A percentile compares a stretch with the other conserved stretches of the same genome.
phyloP scores from a whole-genome alignment of 805 yeast genomes.

The Wickerhamomyces canadensis region DNA sequence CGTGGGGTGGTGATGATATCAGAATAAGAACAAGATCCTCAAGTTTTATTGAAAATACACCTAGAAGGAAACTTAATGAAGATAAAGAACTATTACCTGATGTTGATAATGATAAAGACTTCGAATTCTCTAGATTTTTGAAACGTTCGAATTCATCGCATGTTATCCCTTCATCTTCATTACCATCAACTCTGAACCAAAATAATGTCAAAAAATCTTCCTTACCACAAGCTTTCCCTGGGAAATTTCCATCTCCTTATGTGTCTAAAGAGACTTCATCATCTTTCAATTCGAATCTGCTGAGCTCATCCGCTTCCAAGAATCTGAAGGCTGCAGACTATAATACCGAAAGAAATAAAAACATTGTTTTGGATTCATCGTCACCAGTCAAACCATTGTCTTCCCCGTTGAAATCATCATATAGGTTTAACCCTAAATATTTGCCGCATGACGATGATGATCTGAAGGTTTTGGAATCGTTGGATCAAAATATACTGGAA shows the following conservation, averaged over 20 bases:
- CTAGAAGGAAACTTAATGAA: slow-evolving; percentile 5
- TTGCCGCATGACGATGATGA: background rate
- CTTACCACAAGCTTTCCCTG: slow-evolving; percentile 19
- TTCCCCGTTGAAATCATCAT: too few relatives aligned
- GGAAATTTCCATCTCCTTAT: slow-evolving; percentile 23
- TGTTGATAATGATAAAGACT: slow-evolving; percentile 6
- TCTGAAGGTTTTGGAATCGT: background rate
- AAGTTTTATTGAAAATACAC: slow-evolving; percentile 4
- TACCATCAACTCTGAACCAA: slow-evolving; percentile 1
- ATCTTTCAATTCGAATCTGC: slow-evolving; percentile 1
- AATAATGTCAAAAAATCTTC: slow-evolving; percentile 4
- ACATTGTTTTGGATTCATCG: slow-evolving; percentile 2
- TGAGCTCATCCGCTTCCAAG: slow-evolving; percentile 15
- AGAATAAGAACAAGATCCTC: slow-evolving; percentile 8
- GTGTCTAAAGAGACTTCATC: slow-evolving; percentile 2
- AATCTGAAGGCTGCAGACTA: slow-evolving; percentile 16
- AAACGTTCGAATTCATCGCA: background rate
- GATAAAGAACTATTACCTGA: slow-evolving; percentile 19
- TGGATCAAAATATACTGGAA: background rate
- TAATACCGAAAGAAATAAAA: slow-evolving; percentile 14
- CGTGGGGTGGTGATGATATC: slow-evolving; percentile 10
- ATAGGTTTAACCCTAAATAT: too few relatives aligned
- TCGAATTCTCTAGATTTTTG: background rate
- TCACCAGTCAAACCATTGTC: too few relatives aligned
- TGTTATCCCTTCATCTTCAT: background rate